Evolutionary conservation across 768 basidiomycete species (phyloP), one percentile per base, ranked within the genome.

Genomic region (Erythrobasidium yunnanense): DNA sequence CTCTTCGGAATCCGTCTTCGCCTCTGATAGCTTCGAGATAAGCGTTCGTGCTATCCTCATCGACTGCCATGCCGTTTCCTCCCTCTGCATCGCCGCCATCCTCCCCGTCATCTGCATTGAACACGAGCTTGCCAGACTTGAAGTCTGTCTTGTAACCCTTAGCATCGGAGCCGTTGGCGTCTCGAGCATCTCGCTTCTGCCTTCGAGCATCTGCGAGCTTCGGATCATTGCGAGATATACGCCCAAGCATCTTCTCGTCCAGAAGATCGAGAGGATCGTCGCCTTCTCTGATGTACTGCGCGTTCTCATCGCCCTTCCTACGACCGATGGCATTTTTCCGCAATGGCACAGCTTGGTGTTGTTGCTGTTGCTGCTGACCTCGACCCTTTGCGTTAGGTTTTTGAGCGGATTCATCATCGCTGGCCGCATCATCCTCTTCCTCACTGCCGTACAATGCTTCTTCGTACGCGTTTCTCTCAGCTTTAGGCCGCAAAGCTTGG

Each of bases 381-480:
- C 82, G 83, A 51, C 66, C 42, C 62, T 68, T 22, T 35, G 49
- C 20, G 65, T 45, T 27, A 17, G 60, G 42, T 18, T 67, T 38
- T 6, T 57, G 33, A 8, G 27, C 68, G 18, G 52, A 35, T 2
- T 74, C 74, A 32, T 77, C 78, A 18, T 71, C 73, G 42, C 76
- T 77, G 29, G 69, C 75, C 68, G 85, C 85, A 1, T 84, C 85
- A 1, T 84, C 86, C 32, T 86, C 77, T 73, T 96, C 92, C 70
- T 97, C 95, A 73, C 90, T 93, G 45, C 91, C 92, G 75, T 97
- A 97, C 27, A 99, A 79, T 0, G 96, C 89, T 73, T 99, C 92
- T 74, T 99, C 92, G 70, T 97, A 99, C 0, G 92, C 91, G 74
- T 91, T 87, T 17, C 90, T 88, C 34, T 83, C 80, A 4, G 80